Base-by-base conservation (phyloP, 2,329 filamentous ascomycete species). In the Graphilbum ipis-grandicollis region DNA sequence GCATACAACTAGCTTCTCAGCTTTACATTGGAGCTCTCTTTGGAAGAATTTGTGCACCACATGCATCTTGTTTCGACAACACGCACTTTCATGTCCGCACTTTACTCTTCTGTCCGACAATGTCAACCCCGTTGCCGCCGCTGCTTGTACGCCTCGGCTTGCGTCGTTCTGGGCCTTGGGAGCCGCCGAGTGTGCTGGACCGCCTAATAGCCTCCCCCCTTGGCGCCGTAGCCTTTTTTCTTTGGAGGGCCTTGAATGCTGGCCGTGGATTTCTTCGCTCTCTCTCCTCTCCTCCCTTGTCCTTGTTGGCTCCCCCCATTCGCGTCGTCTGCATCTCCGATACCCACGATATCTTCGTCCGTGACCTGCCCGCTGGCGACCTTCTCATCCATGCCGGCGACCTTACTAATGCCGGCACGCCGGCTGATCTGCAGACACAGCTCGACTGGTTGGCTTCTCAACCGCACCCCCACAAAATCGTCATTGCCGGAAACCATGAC, bases 311-410 rank as follows among this genome's bases (percentile, higher is more conserved):
- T n/a, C 19, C n/a, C 18, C 58, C 70, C 7, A 71, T 94, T 50
- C 75, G 75, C 41, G 67, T 94, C 19, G 81, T 94, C 44, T 93
- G 83, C 57, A 73, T 94, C 44, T 88, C 84, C 9, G 88, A 94
- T 57, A 94, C 88, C 0, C 88, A 94, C 58, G 73, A 71, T 41
- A 63, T 68, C 31, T 64, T 65, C 9, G 59, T 71, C 8, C 47
- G 55, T 15, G 47, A 63, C n/a, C 63, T 92, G 1, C 84, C 85
- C 0, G 56, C 67, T 9, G 86, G 85, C 39, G 85, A 94, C 53
- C 63, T 94, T 18, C 69, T 96, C 34, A 79, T 96, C 47, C 88
- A 94, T 52, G 81, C 84, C 2, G 88, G 88, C 28, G 88, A 96
- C 57, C 63, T 93, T 48, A 79, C 77, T 37, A 75, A 83, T 46